Evolutionary conservation across 2,329 filamentous ascomycete species (phyloP).

Genomic region (Mollisia scopiformis): DNA sequence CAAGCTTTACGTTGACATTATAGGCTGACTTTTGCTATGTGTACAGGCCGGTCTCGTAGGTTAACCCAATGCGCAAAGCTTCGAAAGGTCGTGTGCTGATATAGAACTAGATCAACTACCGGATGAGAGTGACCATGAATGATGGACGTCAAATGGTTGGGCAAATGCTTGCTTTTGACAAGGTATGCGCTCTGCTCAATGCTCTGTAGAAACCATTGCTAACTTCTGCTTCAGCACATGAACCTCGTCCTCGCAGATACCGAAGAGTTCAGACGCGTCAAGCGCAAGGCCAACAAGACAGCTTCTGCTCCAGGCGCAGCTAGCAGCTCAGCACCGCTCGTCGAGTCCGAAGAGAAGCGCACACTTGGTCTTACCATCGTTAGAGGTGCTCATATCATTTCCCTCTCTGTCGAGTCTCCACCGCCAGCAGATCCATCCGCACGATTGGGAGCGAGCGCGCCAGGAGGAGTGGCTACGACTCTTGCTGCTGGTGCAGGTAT

Average conservation of each 20-base stretch:
- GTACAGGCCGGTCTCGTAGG: slow-evolving; percentile 73
- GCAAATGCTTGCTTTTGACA: slow-evolving; percentile 98
- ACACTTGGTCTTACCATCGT: slow-evolving; percentile 95
- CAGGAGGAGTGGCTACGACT: slow-evolving; percentile 66
- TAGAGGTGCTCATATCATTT: slow-evolving; percentile 92
- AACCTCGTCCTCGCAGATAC: slow-evolving; percentile 98
- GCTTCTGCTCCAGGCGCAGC: slow-evolving; percentile 56
- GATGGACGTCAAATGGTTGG: slow-evolving; percentile 96
- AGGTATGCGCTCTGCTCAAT: slow-evolving; percentile 69
- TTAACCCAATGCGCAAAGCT: slow-evolving; percentile 35
- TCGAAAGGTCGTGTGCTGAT: slow-evolving; percentile 23
- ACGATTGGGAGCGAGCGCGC: slow-evolving; percentile 77
- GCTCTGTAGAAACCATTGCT: too few relatives aligned
- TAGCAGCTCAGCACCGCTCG: slow-evolving; percentile 63
- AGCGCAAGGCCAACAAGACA: slow-evolving; percentile 79
- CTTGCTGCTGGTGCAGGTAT: slow-evolving; percentile 86
- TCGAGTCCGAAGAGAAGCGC: slow-evolving; percentile 95
- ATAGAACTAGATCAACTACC: slow-evolving; percentile 85
- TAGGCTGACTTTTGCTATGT: slow-evolving; percentile 60
- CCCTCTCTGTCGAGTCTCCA: slow-evolving; percentile 91
- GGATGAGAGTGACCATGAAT: slow-evolving; percentile 94
- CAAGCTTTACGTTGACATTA: slow-evolving; percentile 53
- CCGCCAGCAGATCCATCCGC: slow-evolving; percentile 92
- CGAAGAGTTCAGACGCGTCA: slow-evolving; percentile 93
- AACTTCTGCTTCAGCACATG: slow-evolving; percentile 73